Percentiles rank a stretch among this genome's conserved stretches.
phyloP scores from a whole-genome alignment of 2,329 filamentous ascomycete species.

The Magnaporthiopsis incrustans region DNA sequence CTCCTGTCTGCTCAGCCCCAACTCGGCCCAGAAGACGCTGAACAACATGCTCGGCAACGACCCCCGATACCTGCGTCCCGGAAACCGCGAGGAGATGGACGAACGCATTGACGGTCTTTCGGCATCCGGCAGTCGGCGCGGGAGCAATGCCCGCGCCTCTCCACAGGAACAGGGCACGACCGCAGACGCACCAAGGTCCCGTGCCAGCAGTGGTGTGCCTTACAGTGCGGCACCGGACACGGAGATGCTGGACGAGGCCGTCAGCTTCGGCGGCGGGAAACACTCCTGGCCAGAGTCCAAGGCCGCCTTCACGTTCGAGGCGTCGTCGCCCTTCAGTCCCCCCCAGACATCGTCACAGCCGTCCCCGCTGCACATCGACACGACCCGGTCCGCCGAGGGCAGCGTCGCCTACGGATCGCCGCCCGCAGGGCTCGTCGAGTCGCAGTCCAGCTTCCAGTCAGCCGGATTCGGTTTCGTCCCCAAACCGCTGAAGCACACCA shows the following conservation, averaged over 20 bases:
- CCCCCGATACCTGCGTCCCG: conserved; percentile 48
- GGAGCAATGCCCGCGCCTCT: conserved; percentile 5
- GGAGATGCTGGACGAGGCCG: conserved; percentile 2
- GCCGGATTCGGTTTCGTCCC: background rate
- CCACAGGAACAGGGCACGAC: conserved; percentile 10
- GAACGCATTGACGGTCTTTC: conserved; percentile 38
- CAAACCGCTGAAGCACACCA: conserved; percentile 3
- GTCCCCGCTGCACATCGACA: conserved; percentile 4
- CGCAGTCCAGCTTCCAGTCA: background rate
- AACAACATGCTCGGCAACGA: conserved; percentile 50
- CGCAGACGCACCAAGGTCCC: background rate
- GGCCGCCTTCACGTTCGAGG: background rate
- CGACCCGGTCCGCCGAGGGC: background rate
- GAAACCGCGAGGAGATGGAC: conserved; percentile 41
- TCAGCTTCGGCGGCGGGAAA: background rate
- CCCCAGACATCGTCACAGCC: background rate
- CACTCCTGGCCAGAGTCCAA: background rate
- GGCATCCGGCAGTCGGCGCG: conserved; percentile 28
- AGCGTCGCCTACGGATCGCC: background rate
- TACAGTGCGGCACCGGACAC: background rate
- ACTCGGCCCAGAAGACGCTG: conserved; percentile 52
- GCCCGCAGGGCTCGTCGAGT: background rate
- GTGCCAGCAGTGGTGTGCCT: background rate
- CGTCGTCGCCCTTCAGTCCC: background rate
- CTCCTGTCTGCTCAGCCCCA: conserved; percentile 30